Conservation (phyloP, 164 flowering plant species). For the Taxillus chinensis region DNA sequence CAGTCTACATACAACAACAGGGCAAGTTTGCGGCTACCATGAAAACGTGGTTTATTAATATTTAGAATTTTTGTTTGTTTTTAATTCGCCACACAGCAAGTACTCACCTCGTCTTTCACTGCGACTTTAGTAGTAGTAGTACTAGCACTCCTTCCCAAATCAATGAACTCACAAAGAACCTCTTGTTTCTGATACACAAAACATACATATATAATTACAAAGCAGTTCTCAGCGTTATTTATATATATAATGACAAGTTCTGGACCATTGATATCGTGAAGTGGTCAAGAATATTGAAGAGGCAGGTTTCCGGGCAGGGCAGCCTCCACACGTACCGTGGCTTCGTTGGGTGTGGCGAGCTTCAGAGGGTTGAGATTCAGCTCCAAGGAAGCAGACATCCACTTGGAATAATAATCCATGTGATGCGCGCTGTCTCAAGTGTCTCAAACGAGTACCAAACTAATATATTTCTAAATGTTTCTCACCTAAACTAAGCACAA, state of each 20-base stretch:
- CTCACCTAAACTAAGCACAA: neutral
- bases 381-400: conserved; percentile 18
- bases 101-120: conserved; percentile 30
- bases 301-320: too few relatives aligned
- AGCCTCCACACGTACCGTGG: conserved; percentile 15
- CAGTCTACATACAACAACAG: conserved; percentile 11
- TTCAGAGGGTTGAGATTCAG: conserved; percentile 15
- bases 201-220: neutral
- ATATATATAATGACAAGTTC: neutral
- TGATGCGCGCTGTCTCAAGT: neutral
- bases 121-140: neutral
- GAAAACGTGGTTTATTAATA: too few relatives aligned
- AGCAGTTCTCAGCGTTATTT: neutral
- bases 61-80: too few relatives aligned
- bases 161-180: conserved; percentile 13
- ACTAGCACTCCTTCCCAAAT: conserved; percentile 11
- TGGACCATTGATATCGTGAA: neutral
- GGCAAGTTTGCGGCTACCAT: neutral
- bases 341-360: conserved; percentile 9
- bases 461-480: neutral
- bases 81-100: neutral
- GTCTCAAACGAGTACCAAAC: neutral
- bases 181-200: conserved; percentile 14
- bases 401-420: neutral
- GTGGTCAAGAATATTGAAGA: too few relatives aligned